phyloP scores from a whole-genome alignment of 2,329 filamentous ascomycete genomes.

The Cladosporium sp. region DNA sequence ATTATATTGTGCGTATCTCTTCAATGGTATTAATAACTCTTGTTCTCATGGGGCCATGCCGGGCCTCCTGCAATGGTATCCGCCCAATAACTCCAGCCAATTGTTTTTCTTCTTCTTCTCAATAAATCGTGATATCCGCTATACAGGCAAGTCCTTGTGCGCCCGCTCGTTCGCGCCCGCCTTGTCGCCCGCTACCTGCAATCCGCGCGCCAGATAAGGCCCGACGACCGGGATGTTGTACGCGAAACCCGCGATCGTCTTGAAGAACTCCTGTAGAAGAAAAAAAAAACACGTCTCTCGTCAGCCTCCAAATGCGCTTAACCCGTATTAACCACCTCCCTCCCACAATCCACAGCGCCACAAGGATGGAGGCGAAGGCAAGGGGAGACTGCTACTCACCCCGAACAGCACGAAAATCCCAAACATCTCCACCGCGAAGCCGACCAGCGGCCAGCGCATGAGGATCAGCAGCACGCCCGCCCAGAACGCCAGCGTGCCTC shows the following conservation, averaged over 20 bases:
- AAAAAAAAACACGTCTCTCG: not conserved
- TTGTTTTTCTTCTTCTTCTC: not conserved
- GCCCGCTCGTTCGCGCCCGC: conserved; percentile 62
- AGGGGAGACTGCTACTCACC: conserved; percentile 21
- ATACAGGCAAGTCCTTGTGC: conserved; percentile 78
- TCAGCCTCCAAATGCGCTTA: conserved; percentile 12
- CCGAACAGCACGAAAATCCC: conserved; percentile 93
- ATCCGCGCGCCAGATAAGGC: conserved; percentile 73
- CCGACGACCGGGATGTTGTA: conserved; percentile 82
- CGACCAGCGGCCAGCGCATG: conserved; percentile 84
- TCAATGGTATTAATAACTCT: not conserved
- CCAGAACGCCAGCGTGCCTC: conserved; percentile 87
- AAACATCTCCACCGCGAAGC: conserved; percentile 88
- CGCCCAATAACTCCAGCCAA: not conserved
- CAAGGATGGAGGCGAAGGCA: not conserved
- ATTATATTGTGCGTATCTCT: not conserved
- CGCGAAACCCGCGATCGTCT: conserved; percentile 82
- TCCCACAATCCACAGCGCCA: not conserved
- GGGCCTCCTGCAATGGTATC: not conserved
- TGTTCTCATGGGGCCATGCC: not conserved
- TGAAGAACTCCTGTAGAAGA: conserved; percentile 17
- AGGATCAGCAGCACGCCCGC: conserved; percentile 81
- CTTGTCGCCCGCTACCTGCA: conserved; percentile 73
- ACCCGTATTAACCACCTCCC: not conserved
- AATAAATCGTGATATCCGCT: not conserved